Evolutionary conservation across 169 alveolate species (phyloP), one percentile per base, ranked within the genome.

Genomic region (Neospora caninum): DNA sequence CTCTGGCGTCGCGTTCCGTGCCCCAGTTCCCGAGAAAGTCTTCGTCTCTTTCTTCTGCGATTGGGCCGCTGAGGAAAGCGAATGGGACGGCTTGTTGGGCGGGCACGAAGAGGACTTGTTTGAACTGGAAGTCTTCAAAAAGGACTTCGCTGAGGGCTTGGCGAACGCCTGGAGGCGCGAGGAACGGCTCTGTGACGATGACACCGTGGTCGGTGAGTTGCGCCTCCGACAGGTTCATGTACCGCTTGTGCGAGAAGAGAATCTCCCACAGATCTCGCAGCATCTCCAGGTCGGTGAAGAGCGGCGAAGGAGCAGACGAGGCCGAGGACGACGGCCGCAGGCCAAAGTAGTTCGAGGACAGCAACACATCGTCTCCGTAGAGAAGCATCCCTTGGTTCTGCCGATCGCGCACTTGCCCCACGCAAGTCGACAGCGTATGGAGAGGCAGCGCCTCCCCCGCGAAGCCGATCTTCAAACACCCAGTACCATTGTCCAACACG

Each of bases 401-500:
- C 80, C 96, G 97, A 88, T 96, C 95, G 84, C 98, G 95, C 49
- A 95, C 96, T 53, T 97, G 98, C 2, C 98, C 98, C 18, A 97
- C 95, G 91, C 98, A 97, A 93, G 97, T 97, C 42, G 98, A 98
- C 39, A 97, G 86, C 43, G 96, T 96, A 42, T 94, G 94, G 73
- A 96, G 97, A 36, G 98, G 98, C 94, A 86, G 95, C 53, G 95
- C 93, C 83, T 94, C 96, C n/a, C 96, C 96, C 31, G 97, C 97
- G 88, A 96, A 94, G 36, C 98, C 98, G 38, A 96, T 96, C 95
- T 97, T 97, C 70, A 97, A 91, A 80, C 88, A 92, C 64, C 98
- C 98, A n/a, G 97, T 96, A 53, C 98, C 98, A 92, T 97, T 96
- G 91, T 97, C 98, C 64, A 97, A 91, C 53, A 97, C 98, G 25